These are phyloP conservation scores for Didymella segeticola DNA, from an alignment of 2,329 filamentous ascomycete genomes.

Conservation along the genomic window DNA sequence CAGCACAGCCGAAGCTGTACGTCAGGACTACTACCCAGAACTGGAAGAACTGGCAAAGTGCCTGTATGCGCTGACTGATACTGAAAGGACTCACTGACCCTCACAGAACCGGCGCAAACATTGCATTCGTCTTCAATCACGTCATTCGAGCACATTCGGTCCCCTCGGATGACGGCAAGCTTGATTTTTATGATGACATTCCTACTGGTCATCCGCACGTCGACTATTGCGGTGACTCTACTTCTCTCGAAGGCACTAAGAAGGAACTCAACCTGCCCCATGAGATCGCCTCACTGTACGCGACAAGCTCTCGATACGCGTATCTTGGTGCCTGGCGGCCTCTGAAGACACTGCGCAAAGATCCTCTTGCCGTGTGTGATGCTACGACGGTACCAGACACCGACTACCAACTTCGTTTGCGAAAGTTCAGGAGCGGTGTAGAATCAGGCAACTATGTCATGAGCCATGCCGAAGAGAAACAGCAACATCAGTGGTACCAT, in stretches of 20 bases:
- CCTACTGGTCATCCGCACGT: conserved; percentile 30
- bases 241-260: conserved; percentile 20
- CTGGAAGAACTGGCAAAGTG: conserved; percentile 20
- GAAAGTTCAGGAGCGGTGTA: conserved; percentile 26
- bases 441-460: conserved; percentile 28
- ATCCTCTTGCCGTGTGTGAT: conserved; percentile 37
- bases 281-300: conserved; percentile 10
- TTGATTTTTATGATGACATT: conserved; percentile 50
- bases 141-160: conserved; percentile 55
- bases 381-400: conserved; percentile 24
- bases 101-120: conserved; percentile 23
- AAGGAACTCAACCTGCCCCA: conserved; percentile 25
- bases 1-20: conserved; percentile 21
- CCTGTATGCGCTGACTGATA: conserved; percentile 10
- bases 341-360: conserved; percentile 26
- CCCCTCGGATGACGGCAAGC: conserved; percentile 50
- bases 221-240: conserved; percentile 25
- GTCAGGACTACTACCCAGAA: conserved; percentile 26
- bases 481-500: conserved; percentile 37
- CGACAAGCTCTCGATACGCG: conserved; percentile 25
- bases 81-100: background rate
- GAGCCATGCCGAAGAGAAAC: conserved; percentile 16
- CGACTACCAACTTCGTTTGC: conserved; percentile 25
- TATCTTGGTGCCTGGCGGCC: conserved; percentile 44
- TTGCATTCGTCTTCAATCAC: conserved; percentile 43